Base-by-base conservation (phyloP, 768 basidiomycete species). In the Psilocybe sp. region DNA sequence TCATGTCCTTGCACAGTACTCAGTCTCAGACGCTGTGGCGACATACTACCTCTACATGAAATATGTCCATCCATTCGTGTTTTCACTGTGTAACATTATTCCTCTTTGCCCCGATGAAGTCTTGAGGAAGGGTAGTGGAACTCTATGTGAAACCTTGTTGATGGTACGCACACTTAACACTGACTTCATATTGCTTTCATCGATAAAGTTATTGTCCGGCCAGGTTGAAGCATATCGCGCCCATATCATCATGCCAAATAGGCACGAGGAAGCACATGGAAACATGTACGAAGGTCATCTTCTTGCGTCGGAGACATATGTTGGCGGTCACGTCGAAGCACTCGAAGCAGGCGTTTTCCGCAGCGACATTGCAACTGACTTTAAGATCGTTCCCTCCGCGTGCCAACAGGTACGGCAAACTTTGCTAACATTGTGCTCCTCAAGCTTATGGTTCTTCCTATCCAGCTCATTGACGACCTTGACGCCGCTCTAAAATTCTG, bases 21-120 rank as follows among this genome's bases (percentile, higher is more conserved):
- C 97, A 59, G 97, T 99, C 20, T 99, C 97, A 66, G 97, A 99
- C 78, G 97, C 97, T 0, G 97, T 98, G 9, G 96, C 97, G n/a
- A 99, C 97, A 1, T 98, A 99, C 67, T 98, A 98, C 68, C 80
- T 99, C 33, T 98, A 99, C 72, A 99, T 98, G 97, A 99, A 98
- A 94, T 99, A 99, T 60, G 95, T 99, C 9, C 95, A 98, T 63
- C 97, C 97, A 0, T 99, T 99, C 78, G 92, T 99, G 54, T 99
- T 99, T 73, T 98, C 97, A 8, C 71, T 99, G 34, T 98, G 97
- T 70, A 99, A 97, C 75, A 99, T 98, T 67, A 98, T 99, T 58
- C 96, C 97, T 10, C 79, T 99, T 46, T 87, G 86, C 60, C 94
- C 97, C 2, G 97, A 99, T 60, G 97, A 99, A 54, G 97, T 98